These are phyloP conservation scores for Pseudocercospora eumusae DNA, from an alignment of 2,329 filamentous ascomycete genomes.

Conservation along the genomic window DNA sequence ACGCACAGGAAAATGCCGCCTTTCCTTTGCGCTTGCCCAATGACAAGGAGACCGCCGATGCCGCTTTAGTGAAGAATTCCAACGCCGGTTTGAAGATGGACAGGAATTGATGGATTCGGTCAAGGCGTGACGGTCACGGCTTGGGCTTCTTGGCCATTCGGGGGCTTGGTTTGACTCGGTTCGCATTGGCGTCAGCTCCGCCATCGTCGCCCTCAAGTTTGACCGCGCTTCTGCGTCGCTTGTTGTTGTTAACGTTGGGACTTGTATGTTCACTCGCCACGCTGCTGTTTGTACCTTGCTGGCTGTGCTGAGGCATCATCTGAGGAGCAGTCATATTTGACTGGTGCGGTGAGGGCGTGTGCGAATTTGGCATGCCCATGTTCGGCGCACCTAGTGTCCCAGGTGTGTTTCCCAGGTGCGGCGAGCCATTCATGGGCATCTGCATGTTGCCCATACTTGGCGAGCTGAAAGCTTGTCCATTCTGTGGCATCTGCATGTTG, in stretches of 20 bases:
- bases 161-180: conserved; percentile 54
- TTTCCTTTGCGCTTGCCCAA: background rate
- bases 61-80: conserved; percentile 11
- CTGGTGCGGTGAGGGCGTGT: conserved; percentile 50
- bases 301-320: conserved; percentile 61
- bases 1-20: conserved; percentile 4
- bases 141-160: conserved; percentile 44
- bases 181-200: conserved; percentile 40
- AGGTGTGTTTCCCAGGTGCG: conserved; percentile 45
- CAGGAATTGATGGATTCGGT: background rate
- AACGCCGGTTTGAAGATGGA: conserved; percentile 9
- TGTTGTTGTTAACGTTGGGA: conserved; percentile 63
- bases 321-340: conserved; percentile 49
- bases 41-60: background rate
- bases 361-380: conserved; percentile 35
- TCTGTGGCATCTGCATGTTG: conserved; percentile 39
- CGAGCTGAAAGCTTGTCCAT: conserved; percentile 53
- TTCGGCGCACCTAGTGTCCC: conserved; percentile 28
- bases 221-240: conserved; percentile 61
- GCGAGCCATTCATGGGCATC: conserved; percentile 55
- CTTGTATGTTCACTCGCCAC: conserved; percentile 63
- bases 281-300: conserved; percentile 58
- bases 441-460: conserved; percentile 59
- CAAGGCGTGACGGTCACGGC: conserved; percentile 28
- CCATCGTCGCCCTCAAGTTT: conserved; percentile 61